Evolutionary conservation across 208 protist species (phyloP).

Genomic region (Entamoeba invadens): DNA sequence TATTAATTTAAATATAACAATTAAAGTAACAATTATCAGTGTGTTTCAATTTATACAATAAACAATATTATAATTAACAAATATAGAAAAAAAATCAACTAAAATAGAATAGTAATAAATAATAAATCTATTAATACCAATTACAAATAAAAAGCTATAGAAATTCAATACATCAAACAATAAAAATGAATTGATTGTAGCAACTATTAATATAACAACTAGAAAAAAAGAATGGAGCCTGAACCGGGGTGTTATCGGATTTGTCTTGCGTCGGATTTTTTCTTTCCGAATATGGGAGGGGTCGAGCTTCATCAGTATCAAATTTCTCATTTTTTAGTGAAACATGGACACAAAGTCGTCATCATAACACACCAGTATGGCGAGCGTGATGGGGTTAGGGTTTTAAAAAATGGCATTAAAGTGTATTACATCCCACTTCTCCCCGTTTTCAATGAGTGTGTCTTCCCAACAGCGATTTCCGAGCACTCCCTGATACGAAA

Average conservation of each 20-base stretch:
- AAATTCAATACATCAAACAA: no score
- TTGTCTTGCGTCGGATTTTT: conserved; percentile 79
- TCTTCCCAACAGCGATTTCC: conserved; percentile 59
- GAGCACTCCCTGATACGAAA: conserved; percentile 65
- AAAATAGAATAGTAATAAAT: no score
- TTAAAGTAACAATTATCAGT: no score
- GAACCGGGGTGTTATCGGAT: background rate
- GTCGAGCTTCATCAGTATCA: conserved; percentile 90
- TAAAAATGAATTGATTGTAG: no score
- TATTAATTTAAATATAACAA: no score
- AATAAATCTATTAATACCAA: no score
- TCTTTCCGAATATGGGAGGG: conserved; percentile 86
- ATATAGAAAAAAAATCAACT: no score
- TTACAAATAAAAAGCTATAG: no score
- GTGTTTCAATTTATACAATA: no score
- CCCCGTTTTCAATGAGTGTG: conserved; percentile 62
- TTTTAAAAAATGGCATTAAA: conserved; percentile 80
- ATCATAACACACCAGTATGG: conserved; percentile 79
- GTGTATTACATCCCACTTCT: conserved; percentile 83
- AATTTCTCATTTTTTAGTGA: conserved; percentile 72
- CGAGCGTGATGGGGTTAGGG: conserved; percentile 71
- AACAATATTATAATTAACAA: no score
- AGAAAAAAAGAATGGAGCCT: background rate
- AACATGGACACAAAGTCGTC: conserved; percentile 75
- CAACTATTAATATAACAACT: no score